Base-by-base conservation (phyloP, 805 yeast species). In the Candida jianshihensis region DNA sequence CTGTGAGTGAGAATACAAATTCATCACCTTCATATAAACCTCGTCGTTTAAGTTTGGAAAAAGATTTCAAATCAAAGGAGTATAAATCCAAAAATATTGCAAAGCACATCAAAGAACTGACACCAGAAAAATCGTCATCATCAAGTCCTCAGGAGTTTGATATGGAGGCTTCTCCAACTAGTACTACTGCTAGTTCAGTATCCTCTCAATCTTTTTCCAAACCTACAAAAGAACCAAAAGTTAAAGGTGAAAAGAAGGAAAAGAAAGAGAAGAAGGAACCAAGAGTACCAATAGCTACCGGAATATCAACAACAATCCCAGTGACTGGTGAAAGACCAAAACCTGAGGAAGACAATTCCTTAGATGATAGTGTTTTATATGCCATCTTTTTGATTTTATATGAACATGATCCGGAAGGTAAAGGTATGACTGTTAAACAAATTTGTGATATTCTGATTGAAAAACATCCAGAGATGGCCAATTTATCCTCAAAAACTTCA, bases 391-490 rank as follows among this genome's bases (percentile, higher is more conserved):
- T 75, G 39, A 82, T 83, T 34, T 59, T 84, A 39, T 81, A 64
- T 57, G 89, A 81, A 41, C 65, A 71, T 43, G 95, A 84, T 53
- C 61, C 79, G 1, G 71, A 70, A 35, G 80, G 83, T 34, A 68
- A 70, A 41, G 95, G 95, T 45, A 81, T 84, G 88, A 84, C 95
- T n/a, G 95, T 84, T 22, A 84, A 84, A 53, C 94, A 84, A 54
- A 73, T 84, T 40, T 84, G 94, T 60, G 95, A 84, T 56, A 71
- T 79, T 39, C 64, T 84, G 33, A 64, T 78, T 34, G 85, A 77
- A 38, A 71, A 74, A 48, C 90, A 84, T 55, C 94, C 94, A 1
- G 88, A 82, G 34, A 84, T 83, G 88, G 83, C 88, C 5, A 81
- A 76, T 41, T 59, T 84, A 40, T 80, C 88, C 4, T 79, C 90